A percentile compares a stretch with the other conserved stretches of the same genome.
phyloP scores from a whole-genome alignment of 805 yeast species.

The Myxozyma kluyveri region DNA sequence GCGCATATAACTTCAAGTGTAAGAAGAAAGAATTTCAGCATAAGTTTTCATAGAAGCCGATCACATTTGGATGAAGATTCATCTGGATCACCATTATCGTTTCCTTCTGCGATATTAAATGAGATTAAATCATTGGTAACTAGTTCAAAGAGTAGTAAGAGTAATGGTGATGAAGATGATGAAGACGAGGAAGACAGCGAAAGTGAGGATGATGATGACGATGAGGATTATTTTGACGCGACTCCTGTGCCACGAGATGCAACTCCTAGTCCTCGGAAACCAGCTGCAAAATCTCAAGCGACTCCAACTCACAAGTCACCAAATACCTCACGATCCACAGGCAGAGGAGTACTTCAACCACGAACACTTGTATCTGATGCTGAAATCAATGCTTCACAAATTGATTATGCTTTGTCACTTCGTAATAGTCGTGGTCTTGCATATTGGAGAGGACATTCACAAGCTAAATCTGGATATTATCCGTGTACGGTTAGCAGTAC shows the following conservation, averaged over 20 bases:
- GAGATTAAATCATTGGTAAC: no score
- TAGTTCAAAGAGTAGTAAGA: no score
- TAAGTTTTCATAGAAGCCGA: background rate
- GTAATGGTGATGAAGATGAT: no score
- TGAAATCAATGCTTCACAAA: conserved; percentile 8
- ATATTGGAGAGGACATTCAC: conserved; percentile 13
- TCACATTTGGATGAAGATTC: background rate
- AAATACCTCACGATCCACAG: no score
- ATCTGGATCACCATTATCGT: background rate
- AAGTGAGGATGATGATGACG: no score
- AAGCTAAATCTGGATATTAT: conserved; percentile 7
- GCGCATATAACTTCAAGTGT: background rate
- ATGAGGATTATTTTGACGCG: no score
- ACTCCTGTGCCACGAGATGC: no score
- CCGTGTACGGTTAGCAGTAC: conserved; percentile 7
- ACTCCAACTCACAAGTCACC: no score
- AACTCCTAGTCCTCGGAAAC: background rate
- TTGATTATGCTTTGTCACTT: background rate
- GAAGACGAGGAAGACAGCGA: no score
- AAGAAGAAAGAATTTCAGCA: background rate
- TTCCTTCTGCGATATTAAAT: no score
- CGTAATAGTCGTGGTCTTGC: conserved; percentile 11
- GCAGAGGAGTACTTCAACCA: no score
- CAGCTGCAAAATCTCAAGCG: no score
- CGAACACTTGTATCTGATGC: background rate